Conservation (phyloP, 495 filamentous ascomycete species). For the Annulohypoxylon moriforme region DNA sequence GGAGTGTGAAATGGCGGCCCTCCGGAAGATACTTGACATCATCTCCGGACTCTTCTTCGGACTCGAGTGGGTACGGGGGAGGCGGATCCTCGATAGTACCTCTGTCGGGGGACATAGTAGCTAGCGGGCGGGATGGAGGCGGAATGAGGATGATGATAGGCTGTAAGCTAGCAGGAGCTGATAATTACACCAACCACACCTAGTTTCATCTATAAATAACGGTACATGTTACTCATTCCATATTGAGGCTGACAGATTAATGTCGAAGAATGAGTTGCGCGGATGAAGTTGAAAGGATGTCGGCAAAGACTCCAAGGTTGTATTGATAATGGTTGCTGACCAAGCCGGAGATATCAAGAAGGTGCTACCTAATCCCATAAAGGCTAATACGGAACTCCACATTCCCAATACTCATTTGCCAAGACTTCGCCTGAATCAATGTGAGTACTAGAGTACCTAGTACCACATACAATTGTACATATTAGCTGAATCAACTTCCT, state of each 20-base stretch:
- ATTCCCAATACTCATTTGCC: constrained; percentile 23
- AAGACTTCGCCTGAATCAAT: constrained; percentile 12
- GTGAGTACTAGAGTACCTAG: constrained; percentile 7
- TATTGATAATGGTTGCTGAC: constrained; percentile 26
- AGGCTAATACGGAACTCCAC: constrained; percentile 29
- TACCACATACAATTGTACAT: not conserved
- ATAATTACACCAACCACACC: not conserved
- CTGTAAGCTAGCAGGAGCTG: not conserved
- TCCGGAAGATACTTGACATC: constrained; percentile 48
- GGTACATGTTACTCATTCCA: not conserved
- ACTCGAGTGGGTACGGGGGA: constrained; percentile 25
- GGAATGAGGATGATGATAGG: not conserved
- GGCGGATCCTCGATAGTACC: constrained; percentile 29
- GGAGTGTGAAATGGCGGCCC: constrained; percentile 79
- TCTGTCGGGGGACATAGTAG: constrained; percentile 44
- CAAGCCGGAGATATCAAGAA: constrained; percentile 37
- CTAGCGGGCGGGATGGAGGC: not conserved
- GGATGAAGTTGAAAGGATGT: constrained; percentile 27
- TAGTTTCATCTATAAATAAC: not conserved
- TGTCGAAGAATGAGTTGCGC: constrained; percentile 17
- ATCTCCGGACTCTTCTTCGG: constrained; percentile 28
- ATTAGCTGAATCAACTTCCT: not conserved
- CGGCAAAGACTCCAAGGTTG: constrained; percentile 8
- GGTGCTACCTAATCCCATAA: constrained; percentile 19
- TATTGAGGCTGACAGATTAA: constrained; percentile 7